Evolutionary conservation across 768 basidiomycete species (phyloP).

Genomic region (Psilocybe azurescens): DNA sequence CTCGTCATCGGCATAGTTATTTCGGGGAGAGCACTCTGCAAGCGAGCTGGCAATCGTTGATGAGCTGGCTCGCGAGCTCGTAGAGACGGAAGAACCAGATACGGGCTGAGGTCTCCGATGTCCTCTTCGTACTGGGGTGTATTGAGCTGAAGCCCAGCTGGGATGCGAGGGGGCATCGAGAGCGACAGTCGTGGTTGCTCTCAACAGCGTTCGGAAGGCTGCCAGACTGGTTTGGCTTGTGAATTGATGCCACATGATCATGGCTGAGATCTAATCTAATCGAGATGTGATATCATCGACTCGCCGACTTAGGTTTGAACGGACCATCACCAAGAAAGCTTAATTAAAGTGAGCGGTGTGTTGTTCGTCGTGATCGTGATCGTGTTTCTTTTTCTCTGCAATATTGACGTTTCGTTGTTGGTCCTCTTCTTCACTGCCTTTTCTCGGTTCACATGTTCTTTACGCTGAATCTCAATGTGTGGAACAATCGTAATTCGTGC

Average conservation of each 20-base stretch:
- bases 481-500: no score
- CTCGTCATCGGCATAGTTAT: conserved; percentile 12
- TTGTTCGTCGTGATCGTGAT: no score
- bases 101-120: conserved; percentile 31
- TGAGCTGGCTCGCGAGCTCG: conserved; percentile 26
- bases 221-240: not conserved
- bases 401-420: no score
- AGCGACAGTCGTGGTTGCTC: not conserved
- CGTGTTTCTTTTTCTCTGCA: no score
- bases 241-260: not conserved
- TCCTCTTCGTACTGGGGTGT: conserved; percentile 29
- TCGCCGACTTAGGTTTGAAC: no score
- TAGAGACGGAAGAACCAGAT: conserved; percentile 23
- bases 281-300: not conserved
- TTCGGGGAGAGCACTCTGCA: conserved; percentile 13
- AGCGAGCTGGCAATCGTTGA: conserved; percentile 22
- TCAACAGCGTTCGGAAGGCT: not conserved
- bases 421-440: no score
- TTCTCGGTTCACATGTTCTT: no score
- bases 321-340: no score
- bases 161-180: conserved; percentile 28
- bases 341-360: no score
- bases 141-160: conserved; percentile 29
- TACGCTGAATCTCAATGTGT: no score
- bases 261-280: not conserved